Evolutionary conservation across 148 eudicot species (phyloP), one percentile per base, ranked within the genome.

Genomic region (Beta vulgaris): DNA sequence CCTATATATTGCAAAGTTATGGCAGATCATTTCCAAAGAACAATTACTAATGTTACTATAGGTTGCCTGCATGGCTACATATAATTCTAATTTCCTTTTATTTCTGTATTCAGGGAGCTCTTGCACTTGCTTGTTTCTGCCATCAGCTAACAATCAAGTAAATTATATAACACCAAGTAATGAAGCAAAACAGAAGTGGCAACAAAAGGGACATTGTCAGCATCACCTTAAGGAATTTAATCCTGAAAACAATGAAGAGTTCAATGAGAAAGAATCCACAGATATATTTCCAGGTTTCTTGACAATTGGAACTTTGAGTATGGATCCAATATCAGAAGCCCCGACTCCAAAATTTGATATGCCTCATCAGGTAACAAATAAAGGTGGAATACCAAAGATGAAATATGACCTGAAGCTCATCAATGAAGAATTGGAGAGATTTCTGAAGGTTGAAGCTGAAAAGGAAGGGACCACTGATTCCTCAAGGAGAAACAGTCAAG

Each of bases 241-340:
- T 54, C 69, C 29, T 29, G 73, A 59, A 23, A 48, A 48, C 40
- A 58, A 57, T 29, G 73, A 76, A 81, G 79, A 64, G 49, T 40
- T 76, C 60, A 57, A 35, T 42, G 84, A 75, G 69, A 85, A 82
- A 29, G 87, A 84, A 51, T 37, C 76, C 32, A 64, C 71, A 36
- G 81, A 78, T 72, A 74, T 74, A 58, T 87, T 87, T 76, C 83
- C 85, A 19, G 90, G 89, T 69, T 88, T 90, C 84, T 89, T 91
- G 14, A 80, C 88, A 73, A 91, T 89, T 76, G 97, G 97, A 76
- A 91, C 97, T 60, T 85, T 91, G 21, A 88, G 89, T 66, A n/a
- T 76, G 70, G 91, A 82, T 80, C 83, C 85, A 46, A 69, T 68
- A 32, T 71, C 86, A 66, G 89, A 86, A 75, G 84, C 90, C 48